phyloP scores from a whole-genome alignment of 176 grass and related monocot species.

The Paspalum vaginatum region DNA sequence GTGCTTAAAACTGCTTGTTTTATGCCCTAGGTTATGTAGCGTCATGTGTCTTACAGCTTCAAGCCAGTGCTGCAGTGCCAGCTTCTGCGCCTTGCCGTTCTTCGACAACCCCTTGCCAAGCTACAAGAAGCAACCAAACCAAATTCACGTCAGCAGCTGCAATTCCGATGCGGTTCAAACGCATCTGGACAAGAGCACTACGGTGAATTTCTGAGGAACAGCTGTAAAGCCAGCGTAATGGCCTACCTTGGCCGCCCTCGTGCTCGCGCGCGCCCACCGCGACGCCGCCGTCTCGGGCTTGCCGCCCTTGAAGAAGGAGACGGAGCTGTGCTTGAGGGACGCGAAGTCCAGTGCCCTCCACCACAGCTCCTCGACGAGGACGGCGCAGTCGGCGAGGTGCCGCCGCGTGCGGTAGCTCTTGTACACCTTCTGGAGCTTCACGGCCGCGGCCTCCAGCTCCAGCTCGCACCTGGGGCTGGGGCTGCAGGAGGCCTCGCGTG shows the following conservation, averaged over 20 bases:
- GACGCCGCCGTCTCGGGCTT: slow-evolving; percentile 87
- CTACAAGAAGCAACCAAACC: slow-evolving; percentile 35
- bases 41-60: slow-evolving; percentile 88
- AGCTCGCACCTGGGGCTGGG: slow-evolving; percentile 55
- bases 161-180: slow-evolving; percentile 33
- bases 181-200: slow-evolving; percentile 19
- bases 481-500: neutral
- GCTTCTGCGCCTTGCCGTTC: slow-evolving; percentile 83
- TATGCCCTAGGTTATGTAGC: slow-evolving; percentile 35
- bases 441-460: slow-evolving; percentile 67
- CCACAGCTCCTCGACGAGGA: slow-evolving; percentile 96
- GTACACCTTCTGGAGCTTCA: slow-evolving; percentile 92
- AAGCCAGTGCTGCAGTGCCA: slow-evolving; percentile 96
- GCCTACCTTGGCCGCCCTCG: slow-evolving; percentile 82
- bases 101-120: slow-evolving; percentile 97
- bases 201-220: neutral
- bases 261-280: slow-evolving; percentile 84
- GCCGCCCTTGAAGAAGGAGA: slow-evolving; percentile 81
- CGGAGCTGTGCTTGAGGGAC: slow-evolving; percentile 82
- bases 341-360: slow-evolving; percentile 95
- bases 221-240: neutral
- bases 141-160: slow-evolving; percentile 35
- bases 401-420: slow-evolving; percentile 86
- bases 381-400: slow-evolving; percentile 86
- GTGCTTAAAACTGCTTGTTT: slow-evolving; percentile 17